These are phyloP conservation scores for Elsinoe australis DNA, from an alignment of 2,329 filamentous ascomycete genomes.

Conservation along the genomic window DNA sequence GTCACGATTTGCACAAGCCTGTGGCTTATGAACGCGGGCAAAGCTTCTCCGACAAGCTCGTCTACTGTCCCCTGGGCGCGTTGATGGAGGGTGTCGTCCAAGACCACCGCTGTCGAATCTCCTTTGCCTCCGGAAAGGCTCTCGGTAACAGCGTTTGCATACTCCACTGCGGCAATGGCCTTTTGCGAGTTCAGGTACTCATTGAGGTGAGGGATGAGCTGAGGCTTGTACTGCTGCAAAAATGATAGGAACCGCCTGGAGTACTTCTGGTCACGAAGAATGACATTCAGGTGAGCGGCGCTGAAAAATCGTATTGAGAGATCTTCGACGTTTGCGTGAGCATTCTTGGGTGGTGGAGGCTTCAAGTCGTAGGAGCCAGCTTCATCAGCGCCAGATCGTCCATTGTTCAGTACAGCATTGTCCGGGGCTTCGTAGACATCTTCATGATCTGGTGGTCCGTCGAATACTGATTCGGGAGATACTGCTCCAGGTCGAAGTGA, in stretches of 20 bases:
- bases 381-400: slow-evolving; percentile 21
- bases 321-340: slow-evolving; percentile 30
- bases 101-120: slow-evolving; percentile 27
- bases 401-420: background rate
- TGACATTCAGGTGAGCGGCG: slow-evolving; percentile 36
- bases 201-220: slow-evolving; percentile 30
- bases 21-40: slow-evolving; percentile 39
- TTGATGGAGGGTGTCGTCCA: slow-evolving; percentile 34
- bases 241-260: slow-evolving; percentile 34
- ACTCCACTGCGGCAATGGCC: slow-evolving; percentile 37
- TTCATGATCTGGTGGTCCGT: background rate
- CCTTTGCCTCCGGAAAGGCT: slow-evolving; percentile 21
- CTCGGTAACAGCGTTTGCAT: slow-evolving; percentile 38
- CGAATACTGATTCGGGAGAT: slow-evolving; percentile 13
- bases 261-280: slow-evolving; percentile 33
- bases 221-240: slow-evolving; percentile 34
- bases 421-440: background rate
- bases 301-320: slow-evolving; percentile 37
- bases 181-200: slow-evolving; percentile 37
- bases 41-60: slow-evolving; percentile 34
- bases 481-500: background rate
- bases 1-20: slow-evolving; percentile 35
- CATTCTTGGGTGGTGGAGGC: slow-evolving; percentile 32
- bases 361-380: slow-evolving; percentile 34
- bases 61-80: slow-evolving; percentile 29